Evolutionary conservation across 1,139 yeast species (phyloP).

Genomic region (Debaryomyces singareniensis): DNA sequence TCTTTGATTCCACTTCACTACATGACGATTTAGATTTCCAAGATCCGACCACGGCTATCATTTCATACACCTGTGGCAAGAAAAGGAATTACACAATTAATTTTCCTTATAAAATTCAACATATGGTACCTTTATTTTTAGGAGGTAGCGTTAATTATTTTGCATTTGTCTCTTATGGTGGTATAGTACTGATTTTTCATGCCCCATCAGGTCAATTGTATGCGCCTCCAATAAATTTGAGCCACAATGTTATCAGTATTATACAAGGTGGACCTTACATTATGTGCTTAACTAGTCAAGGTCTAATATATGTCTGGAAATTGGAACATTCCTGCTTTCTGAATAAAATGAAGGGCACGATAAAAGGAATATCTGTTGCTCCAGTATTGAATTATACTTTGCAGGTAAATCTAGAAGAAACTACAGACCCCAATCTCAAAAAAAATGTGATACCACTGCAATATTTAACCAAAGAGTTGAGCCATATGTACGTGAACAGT

Average conservation of each 20-base stretch:
- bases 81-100: slow-evolving; percentile 23
- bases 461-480: slow-evolving; percentile 13
- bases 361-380: slow-evolving; percentile 45
- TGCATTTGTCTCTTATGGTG: slow-evolving; percentile 68
- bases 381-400: slow-evolving; percentile 34
- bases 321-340: slow-evolving; percentile 13
- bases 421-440: slow-evolving; percentile 3
- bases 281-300: slow-evolving; percentile 47
- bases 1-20: slow-evolving; percentile 16
- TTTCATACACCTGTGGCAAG: slow-evolving; percentile 17
- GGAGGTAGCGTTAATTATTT: slow-evolving; percentile 27
- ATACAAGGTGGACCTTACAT: slow-evolving; percentile 48
- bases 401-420: not conserved
- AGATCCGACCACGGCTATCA: slow-evolving; percentile 38
- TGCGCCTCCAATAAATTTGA: slow-evolving; percentile 55
- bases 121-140: slow-evolving; percentile 28
- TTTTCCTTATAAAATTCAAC: slow-evolving; percentile 39
- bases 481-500: slow-evolving; percentile 26
- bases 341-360: slow-evolving; percentile 18
- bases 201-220: slow-evolving; percentile 50
- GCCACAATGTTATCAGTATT: slow-evolving; percentile 45
- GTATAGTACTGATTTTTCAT: slow-evolving; percentile 62
- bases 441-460: too few species aligned
- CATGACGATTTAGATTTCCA: slow-evolving; percentile 34
- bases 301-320: slow-evolving; percentile 46